Conservation (phyloP, 2,329 filamentous ascomycete genomes). For the Hypoxylon sp. region DNA sequence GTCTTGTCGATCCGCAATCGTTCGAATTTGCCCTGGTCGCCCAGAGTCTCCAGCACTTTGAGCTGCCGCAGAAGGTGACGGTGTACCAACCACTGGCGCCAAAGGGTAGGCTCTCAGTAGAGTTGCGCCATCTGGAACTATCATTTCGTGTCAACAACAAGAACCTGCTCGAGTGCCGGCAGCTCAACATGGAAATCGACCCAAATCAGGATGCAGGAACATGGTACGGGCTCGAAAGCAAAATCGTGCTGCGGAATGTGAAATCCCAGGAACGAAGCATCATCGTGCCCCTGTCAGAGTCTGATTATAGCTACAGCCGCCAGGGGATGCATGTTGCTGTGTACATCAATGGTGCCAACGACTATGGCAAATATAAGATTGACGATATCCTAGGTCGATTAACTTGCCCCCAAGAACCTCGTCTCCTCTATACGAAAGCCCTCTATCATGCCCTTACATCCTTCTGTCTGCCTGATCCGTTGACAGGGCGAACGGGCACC, state of each 20-base stretch:
- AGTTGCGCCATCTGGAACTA: constrained; percentile 62
- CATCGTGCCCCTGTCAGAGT: constrained; percentile 59
- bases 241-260: constrained; percentile 61
- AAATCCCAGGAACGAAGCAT: constrained; percentile 57
- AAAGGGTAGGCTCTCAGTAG: constrained; percentile 49
- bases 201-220: constrained; percentile 66
- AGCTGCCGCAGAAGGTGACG: constrained; percentile 52
- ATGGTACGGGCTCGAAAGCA: constrained; percentile 65
- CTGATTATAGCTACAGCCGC: constrained; percentile 41
- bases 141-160: constrained; percentile 58
- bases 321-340: constrained; percentile 54
- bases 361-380: constrained; percentile 61
- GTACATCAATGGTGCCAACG: constrained; percentile 43
- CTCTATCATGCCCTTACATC: constrained; percentile 68
- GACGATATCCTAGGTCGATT: constrained; percentile 63
- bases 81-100: constrained; percentile 54
- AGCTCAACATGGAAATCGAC: constrained; percentile 63
- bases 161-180: constrained; percentile 53
- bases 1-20: constrained; percentile 60
- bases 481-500: constrained; percentile 65
- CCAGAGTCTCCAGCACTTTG: constrained; percentile 59
- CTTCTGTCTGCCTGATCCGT: constrained; percentile 61
- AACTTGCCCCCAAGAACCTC: constrained; percentile 63
- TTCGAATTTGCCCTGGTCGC: constrained; percentile 50
- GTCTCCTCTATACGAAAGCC: constrained; percentile 62